Conservation (phyloP, 1,284 basidiomycete genomes). For the Pseudozyma sp. region DNA sequence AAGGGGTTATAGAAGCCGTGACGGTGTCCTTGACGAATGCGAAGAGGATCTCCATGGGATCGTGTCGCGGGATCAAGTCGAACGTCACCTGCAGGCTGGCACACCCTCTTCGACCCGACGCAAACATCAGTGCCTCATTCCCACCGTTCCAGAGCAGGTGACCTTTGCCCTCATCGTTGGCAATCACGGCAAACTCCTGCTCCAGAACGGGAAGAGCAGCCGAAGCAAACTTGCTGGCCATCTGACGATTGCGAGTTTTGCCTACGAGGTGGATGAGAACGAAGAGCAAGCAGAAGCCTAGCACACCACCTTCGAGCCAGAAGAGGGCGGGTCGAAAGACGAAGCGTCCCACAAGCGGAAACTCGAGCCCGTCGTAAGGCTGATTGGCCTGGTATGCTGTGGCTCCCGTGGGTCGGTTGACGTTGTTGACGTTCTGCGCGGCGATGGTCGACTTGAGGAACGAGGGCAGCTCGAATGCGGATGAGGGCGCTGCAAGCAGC, state of each 20-base stretch:
- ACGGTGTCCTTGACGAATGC: constrained; percentile 47
- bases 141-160: constrained; percentile 65
- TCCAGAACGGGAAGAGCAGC: constrained; percentile 44
- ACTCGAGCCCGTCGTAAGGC: constrained; percentile 45
- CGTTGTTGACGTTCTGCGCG: constrained; percentile 2
- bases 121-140: constrained; percentile 61
- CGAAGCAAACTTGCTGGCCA: constrained; percentile 44
- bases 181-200: constrained; percentile 57
- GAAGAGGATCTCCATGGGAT: constrained; percentile 54
- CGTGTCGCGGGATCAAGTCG: constrained; percentile 57
- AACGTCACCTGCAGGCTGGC: constrained; percentile 57
- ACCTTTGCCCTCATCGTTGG: constrained; percentile 44
- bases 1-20: constrained; percentile 41
- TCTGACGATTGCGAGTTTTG: constrained; percentile 48
- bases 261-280: constrained; percentile 55
- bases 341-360: constrained; percentile 31
- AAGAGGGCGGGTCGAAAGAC: constrained; percentile 55
- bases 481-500: constrained; percentile 35
- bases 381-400: constrained; percentile 43
- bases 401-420: constrained; percentile 33
- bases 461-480: constrained; percentile 41
- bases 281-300: constrained; percentile 50
- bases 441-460: constrained; percentile 18
- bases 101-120: constrained; percentile 62
- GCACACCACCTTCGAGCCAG: constrained; percentile 49